These are phyloP conservation scores for Phytophthora pinifolia DNA, from an alignment of 352 stramenopile genomes.

Conservation along the genomic window DNA sequence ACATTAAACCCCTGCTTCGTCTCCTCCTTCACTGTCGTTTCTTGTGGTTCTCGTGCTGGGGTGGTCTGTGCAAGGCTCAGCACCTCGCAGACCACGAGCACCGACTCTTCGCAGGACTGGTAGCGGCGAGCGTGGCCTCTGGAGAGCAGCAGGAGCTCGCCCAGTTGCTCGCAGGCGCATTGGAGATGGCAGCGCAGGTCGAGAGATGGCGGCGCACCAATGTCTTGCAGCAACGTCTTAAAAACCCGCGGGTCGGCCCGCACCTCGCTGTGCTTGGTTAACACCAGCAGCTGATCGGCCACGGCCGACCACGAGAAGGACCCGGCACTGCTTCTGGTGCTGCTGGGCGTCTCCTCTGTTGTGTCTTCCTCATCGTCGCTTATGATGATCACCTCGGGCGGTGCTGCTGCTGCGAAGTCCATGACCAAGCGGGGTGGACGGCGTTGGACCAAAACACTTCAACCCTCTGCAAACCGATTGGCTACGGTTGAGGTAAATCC, in stretches of 20 bases:
- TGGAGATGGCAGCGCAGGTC: constrained; percentile 2
- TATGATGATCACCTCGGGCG: constrained; percentile 28
- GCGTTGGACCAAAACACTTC: constrained; percentile 11
- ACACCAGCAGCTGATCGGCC: constrained; percentile 10
- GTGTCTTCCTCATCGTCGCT: constrained; percentile 13
- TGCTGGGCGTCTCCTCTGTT: neutral
- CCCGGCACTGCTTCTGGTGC: neutral
- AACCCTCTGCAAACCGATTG: neutral
- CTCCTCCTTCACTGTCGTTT: neutral
- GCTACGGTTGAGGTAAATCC: neutral
- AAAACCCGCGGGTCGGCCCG: constrained; percentile 2
- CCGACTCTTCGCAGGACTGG: constrained; percentile 9
- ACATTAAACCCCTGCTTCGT: constrained; percentile 6
- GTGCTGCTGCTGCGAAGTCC: neutral
- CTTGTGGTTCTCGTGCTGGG: neutral
- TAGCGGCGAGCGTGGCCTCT: constrained; percentile 6
- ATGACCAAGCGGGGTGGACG: neutral
- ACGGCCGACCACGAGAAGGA: constrained; percentile 18
- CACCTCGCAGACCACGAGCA: constrained; percentile 26
- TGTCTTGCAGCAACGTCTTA: constrained; percentile 9
- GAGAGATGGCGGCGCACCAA: neutral
- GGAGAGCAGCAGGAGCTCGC: constrained; percentile 8
- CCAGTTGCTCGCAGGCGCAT: constrained; percentile 9
- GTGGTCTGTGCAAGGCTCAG: constrained; percentile 22
- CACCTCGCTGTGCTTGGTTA: constrained; percentile 23